Conservation (phyloP, 129 eudicot genomes). For the Saussurea involucrata region DNA sequence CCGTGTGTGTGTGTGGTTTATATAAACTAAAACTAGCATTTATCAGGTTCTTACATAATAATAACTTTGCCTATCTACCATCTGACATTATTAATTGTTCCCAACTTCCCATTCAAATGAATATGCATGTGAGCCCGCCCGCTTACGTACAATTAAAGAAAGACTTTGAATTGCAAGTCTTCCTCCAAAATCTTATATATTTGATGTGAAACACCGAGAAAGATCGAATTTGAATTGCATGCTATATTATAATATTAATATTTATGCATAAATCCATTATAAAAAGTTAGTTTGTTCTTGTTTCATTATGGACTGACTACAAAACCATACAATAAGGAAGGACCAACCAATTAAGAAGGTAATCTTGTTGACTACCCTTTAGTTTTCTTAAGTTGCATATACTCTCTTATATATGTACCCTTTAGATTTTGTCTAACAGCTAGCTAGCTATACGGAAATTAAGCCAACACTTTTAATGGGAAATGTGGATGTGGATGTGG, state of each 20-base stretch:
- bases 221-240: too few species aligned
- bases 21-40: too few species aligned
- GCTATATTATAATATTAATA: too few species aligned
- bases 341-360: background rate
- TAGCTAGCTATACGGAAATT: background rate
- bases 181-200: too few species aligned
- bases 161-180: background rate
- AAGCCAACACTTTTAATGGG: background rate
- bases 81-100: background rate
- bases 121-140: background rate
- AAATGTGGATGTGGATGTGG: background rate
- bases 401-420: background rate
- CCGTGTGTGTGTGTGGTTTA: too few species aligned
- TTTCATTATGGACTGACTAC: too few species aligned
- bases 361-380: background rate
- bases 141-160: too few species aligned
- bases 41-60: too few species aligned
- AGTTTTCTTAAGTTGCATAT: background rate
- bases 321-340: background rate
- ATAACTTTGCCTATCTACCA: background rate
- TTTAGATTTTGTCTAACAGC: background rate
- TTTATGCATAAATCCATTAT: too few species aligned
- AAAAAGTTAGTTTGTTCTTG: too few species aligned
- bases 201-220: too few species aligned
- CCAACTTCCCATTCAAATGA: background rate